Base-by-base conservation (phyloP, 768 basidiomycete species). In the Amanita jacksonii region DNA sequence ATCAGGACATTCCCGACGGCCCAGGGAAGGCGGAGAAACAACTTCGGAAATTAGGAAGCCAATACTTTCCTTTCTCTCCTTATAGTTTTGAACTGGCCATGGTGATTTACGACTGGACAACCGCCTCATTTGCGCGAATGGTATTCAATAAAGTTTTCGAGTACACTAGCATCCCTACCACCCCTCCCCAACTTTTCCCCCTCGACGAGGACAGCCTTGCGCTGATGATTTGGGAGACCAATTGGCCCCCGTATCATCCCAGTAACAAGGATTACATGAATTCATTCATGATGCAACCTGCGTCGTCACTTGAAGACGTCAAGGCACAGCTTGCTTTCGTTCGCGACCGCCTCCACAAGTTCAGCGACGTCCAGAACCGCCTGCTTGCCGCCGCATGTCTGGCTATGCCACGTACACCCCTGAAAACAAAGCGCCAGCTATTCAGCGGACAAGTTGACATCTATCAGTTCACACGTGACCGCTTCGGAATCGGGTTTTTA, bases 381-480 rank as follows among this genome's bases (percentile, higher is more conserved):
- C 7, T 49, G 12, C 27, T 49, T 18, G 22, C 28, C 13, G 48
- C 48, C 4, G 45, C 48, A 15, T 10, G 48, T 9, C 36, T 38
- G 12, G 9, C 28, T 16, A 8, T 49, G 47, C 48, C 48, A 4
- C 47, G 48, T 10, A 49, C 48, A 12, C 48, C 48, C 12, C 22
- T 35, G 23, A 12, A 48, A 5, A 22, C 25, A 13, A 39, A 31
- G 10, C 24, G 37, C 10, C 25, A 12, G 7, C 47, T 49, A 13
- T 49, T 48, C 16, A 49, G 48, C 24, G 48, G 48, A 18, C 48
- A 49, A 16, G 33, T 48, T 8, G 47, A 48, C 38, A 49, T 49
- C 16, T 47, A 16, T 12, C 48, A 38, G 12, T 45, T 49, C 20
- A 37, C 34, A 3, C 22, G 48, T 15, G 38, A 35, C 16, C 43